Base-by-base conservation (phyloP, 371 early-diverging fungal species). In the Funneliformis caledonium region DNA sequence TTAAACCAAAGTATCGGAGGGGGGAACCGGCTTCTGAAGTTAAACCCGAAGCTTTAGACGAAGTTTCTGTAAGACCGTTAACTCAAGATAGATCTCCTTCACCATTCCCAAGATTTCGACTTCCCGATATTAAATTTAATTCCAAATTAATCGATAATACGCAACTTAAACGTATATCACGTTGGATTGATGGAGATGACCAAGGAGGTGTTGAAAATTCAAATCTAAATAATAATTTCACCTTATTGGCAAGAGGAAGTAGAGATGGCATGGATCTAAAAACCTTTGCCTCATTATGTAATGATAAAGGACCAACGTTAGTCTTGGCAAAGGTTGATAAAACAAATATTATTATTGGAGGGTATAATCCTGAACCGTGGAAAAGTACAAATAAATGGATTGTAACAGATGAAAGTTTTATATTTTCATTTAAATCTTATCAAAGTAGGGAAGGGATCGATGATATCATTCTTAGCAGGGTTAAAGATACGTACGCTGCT, bases 271-370 rank as follows among this genome's bases (percentile, higher is more conserved):
- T 65, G 14, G 3, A 11, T 6, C 19, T 7, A 19, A 19, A 19
- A 19, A 0, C 7, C 16, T 56, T 56, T 56, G 7, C 16, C 19
- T 56, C 56, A 19, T 16, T 16, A 56, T 56, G 56, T 65, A n/a
- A 26, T 31, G 16, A 31, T 65, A 65, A 26, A 65, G 65, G 65
- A 31, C 37, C 37, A 6, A 65, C 65, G 11, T 4, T 65, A 31
- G 7, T 65, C 31, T 8, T 65, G 10, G 37, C 37, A 31, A 65
- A 2, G n/a, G 14, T 65, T 33, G 33, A 26, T 33, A 11, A 65
- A 12, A 65, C 22, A 65, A 65, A 65, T 65, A n/a, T 31, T 12
- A 31, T 65, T 33, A 65, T 65, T 65, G 65, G 65, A 31, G 65
- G 65, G 4, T 65, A 65, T 65, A 65, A 65, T 65, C 65, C 65